These are phyloP conservation scores for Aspergillus sp. DNA, from an alignment of 2,329 filamentous ascomycete genomes.

Conservation along the genomic window DNA sequence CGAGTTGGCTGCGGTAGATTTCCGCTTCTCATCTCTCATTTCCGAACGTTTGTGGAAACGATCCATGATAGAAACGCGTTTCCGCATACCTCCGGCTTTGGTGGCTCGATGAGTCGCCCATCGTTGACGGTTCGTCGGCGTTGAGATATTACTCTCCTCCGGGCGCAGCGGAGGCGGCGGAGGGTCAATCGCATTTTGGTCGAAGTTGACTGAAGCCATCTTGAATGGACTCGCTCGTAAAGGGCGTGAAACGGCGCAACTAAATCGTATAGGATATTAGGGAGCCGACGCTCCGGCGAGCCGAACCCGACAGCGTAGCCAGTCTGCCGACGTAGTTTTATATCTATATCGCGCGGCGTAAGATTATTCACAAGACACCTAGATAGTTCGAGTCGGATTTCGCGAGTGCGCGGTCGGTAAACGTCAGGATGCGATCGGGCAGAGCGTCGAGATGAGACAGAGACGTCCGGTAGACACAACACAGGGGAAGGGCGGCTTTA, in stretches of 20 bases:
- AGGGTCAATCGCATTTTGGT: conserved; percentile 28
- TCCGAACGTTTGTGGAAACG: conserved; percentile 65
- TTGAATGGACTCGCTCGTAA: conserved; percentile 26
- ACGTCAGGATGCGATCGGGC: not conserved
- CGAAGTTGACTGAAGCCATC: conserved; percentile 42
- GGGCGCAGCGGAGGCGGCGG: conserved; percentile 28
- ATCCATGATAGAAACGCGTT: conserved; percentile 79
- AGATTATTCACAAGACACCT: not conserved
- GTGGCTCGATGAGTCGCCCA: conserved; percentile 94
- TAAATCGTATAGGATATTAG: conserved; percentile 13
- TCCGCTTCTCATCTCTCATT: conserved; percentile 69
- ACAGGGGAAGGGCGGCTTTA: conserved; percentile 12
- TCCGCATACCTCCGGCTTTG: conserved; percentile 71
- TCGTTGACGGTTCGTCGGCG: conserved; percentile 75
- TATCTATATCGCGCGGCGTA: conserved; percentile 1
- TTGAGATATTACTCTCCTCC: conserved; percentile 52
- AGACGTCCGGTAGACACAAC: conserved; percentile 10
- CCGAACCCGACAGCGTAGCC: conserved; percentile 25
- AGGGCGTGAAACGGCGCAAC: conserved; percentile 28
- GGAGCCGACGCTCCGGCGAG: conserved; percentile 30
- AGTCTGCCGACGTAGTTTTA: conserved; percentile 15
- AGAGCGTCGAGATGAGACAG: not conserved
- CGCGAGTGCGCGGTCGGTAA: not conserved
- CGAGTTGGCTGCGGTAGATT: conserved; percentile 44
- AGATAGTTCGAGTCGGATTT: conserved; percentile 3